A percentile compares a stretch with the other conserved stretches of the same genome.
These are phyloP conservation scores for Adansonia digitata DNA, from an alignment of 345 rosid species.

Conservation along the genomic window DNA sequence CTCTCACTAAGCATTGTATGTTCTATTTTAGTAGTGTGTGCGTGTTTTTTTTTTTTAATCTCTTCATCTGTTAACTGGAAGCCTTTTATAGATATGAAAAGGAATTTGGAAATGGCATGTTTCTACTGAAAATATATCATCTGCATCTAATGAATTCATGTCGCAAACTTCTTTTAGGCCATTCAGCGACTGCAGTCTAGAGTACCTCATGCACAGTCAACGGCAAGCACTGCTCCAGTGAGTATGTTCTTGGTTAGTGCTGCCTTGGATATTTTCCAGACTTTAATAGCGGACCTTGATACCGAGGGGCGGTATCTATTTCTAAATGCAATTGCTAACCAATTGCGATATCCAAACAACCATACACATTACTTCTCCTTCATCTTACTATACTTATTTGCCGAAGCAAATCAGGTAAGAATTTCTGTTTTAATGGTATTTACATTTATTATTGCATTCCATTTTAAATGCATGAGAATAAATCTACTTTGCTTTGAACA, in stretches of 20 bases:
- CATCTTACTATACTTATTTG: constrained; percentile 74
- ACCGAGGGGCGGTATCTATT: constrained; percentile 96
- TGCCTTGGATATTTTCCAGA: constrained; percentile 84
- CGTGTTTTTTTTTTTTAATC: neutral
- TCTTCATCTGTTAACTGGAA: neutral
- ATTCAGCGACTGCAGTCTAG: constrained; percentile 75
- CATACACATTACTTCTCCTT: constrained; percentile 97
- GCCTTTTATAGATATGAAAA: neutral
- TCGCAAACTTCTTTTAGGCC: constrained; percentile 39
- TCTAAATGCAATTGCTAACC: constrained; percentile 90
- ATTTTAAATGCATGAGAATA: neutral
- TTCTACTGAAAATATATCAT: neutral
- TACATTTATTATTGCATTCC: neutral
- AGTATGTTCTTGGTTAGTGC: constrained; percentile 53
- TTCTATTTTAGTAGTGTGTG: neutral
- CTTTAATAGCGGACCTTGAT: constrained; percentile 74
- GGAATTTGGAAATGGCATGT: neutral
- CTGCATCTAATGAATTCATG: neutral
- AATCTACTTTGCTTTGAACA: constrained; percentile 23
- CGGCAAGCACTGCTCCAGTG: constrained; percentile 40
- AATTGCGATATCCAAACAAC: constrained; percentile 96
- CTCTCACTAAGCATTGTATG: neutral
- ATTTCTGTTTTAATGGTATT: neutral
- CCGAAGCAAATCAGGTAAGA: constrained; percentile 77
- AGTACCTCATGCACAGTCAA: constrained; percentile 59